Conservation (phyloP, 2,329 filamentous ascomycete genomes). For the Trichoderma koningiopsis region DNA sequence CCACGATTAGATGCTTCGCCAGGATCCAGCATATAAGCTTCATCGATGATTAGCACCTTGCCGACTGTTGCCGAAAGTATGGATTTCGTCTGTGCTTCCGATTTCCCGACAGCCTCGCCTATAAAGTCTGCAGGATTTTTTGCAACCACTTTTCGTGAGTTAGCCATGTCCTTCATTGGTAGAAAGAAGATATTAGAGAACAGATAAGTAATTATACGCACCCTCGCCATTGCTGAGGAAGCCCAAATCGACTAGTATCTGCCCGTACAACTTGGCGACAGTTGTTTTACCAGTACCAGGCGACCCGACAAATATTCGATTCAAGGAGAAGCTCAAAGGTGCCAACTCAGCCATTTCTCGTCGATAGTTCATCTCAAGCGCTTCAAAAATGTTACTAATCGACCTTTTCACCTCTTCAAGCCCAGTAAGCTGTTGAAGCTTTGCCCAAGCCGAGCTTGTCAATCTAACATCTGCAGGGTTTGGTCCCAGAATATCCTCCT, state of each 20-base stretch:
- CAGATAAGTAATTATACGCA: not conserved
- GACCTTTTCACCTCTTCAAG: conserved; percentile 1
- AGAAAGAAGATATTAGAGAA: not conserved
- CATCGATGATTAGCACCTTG: conserved; percentile 70
- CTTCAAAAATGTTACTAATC: not conserved
- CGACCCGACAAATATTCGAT: conserved; percentile 66
- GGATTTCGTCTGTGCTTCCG: conserved; percentile 63
- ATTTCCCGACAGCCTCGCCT: conserved; percentile 68
- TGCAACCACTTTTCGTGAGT: conserved; percentile 45
- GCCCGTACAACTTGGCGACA: conserved; percentile 71
- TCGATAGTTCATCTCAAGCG: not conserved
- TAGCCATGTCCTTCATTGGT: not conserved
- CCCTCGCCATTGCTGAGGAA: conserved; percentile 55
- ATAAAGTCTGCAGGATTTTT: conserved; percentile 68
- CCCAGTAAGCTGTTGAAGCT: not conserved
- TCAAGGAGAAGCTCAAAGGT: conserved; percentile 57
- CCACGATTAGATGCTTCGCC: not conserved
- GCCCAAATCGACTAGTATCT: conserved; percentile 74
- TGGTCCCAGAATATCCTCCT: not conserved
- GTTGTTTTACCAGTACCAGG: conserved; percentile 75
- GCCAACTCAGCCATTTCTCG: not conserved
- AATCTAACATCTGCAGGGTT: not conserved
- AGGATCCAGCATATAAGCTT: conserved; percentile 55
- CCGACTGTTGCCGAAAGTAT: conserved; percentile 60
- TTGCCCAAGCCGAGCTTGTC: conserved; percentile 5